phyloP scores from a whole-genome alignment of 208 protist genomes.

The Trypanosoma avium region DNA sequence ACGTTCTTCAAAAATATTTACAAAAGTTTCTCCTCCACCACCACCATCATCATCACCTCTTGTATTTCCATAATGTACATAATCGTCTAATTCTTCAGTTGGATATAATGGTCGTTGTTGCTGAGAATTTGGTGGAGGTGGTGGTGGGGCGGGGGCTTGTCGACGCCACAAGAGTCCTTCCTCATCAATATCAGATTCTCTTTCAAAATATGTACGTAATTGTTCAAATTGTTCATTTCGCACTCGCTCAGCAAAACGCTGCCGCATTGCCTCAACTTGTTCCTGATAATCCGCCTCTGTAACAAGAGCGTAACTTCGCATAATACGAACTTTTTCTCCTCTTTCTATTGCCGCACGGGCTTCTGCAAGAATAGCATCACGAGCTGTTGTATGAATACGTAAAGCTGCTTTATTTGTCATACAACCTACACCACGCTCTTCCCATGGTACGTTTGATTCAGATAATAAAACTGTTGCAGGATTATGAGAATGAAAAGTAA shows the following conservation, averaged over 20 bases:
- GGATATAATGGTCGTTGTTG: no score
- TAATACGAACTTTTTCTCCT: conserved; percentile 78
- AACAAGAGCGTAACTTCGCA: conserved; percentile 84
- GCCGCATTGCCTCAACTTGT: conserved; percentile 76
- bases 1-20: conserved; percentile 5
- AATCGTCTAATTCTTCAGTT: no score
- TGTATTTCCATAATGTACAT: conserved; percentile 23
- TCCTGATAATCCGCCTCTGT: conserved; percentile 77
- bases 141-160: conserved; percentile 18
- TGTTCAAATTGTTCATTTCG: conserved; percentile 82
- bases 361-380: conserved; percentile 80
- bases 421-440: conserved; percentile 58
- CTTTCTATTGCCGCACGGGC: conserved; percentile 60
- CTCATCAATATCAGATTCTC: conserved; percentile 62
- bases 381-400: conserved; percentile 78
- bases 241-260: conserved; percentile 46
- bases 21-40: conserved; percentile 9
- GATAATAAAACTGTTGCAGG: conserved; percentile 62
- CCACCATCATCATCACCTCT: conserved; percentile 5
- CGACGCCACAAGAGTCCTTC: conserved; percentile 52
- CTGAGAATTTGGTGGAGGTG: conserved; percentile 3
- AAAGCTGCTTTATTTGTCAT: conserved; percentile 68
- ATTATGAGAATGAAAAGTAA: conserved; percentile 51
- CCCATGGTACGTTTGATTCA: conserved; percentile 78
- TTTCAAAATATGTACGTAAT: conserved; percentile 63